Conservation (phyloP, 2,329 filamentous ascomycete species). For the Monilinia aucupariae region DNA sequence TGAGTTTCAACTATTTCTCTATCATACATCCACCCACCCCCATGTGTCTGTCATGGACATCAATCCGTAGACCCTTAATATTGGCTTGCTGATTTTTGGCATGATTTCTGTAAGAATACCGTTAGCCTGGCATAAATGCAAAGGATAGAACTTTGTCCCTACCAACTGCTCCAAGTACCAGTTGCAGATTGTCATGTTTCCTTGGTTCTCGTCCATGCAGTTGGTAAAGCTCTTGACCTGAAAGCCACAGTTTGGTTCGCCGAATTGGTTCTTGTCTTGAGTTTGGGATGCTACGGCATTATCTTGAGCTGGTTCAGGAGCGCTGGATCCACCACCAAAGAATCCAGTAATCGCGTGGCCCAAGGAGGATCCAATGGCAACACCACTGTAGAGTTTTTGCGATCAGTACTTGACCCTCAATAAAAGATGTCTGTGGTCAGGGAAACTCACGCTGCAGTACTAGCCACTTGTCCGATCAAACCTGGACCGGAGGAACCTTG, state of each 20-base stretch:
- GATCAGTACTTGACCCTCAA: background rate
- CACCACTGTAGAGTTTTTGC: constrained; percentile 63
- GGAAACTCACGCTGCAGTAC: constrained; percentile 86
- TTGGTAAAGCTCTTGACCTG: constrained; percentile 83
- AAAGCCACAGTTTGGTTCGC: constrained; percentile 64
- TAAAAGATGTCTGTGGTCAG: background rate
- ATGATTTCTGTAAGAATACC: constrained; percentile 58
- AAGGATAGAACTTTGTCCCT: constrained; percentile 26
- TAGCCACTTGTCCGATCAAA: constrained; percentile 94
- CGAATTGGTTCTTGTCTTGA: constrained; percentile 49
- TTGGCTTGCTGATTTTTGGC: constrained; percentile 64
- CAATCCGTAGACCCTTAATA: constrained; percentile 15
- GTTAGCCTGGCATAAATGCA: constrained; percentile 30
- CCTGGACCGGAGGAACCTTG: constrained; percentile 60
- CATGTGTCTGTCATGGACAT: background rate
- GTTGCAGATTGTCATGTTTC: constrained; percentile 91
- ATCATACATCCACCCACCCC: constrained; percentile 12
- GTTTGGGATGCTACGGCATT: constrained; percentile 48
- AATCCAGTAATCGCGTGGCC: constrained; percentile 89
- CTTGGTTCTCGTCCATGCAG: constrained; percentile 93
- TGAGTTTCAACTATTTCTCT: background rate
- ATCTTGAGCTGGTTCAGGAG: constrained; percentile 48
- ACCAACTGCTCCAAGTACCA: constrained; percentile 96
- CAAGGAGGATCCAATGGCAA: constrained; percentile 91
- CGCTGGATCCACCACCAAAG: constrained; percentile 68